phyloP scores from a whole-genome alignment of 2,329 filamentous ascomycete species.

The Epichloe elymi region DNA sequence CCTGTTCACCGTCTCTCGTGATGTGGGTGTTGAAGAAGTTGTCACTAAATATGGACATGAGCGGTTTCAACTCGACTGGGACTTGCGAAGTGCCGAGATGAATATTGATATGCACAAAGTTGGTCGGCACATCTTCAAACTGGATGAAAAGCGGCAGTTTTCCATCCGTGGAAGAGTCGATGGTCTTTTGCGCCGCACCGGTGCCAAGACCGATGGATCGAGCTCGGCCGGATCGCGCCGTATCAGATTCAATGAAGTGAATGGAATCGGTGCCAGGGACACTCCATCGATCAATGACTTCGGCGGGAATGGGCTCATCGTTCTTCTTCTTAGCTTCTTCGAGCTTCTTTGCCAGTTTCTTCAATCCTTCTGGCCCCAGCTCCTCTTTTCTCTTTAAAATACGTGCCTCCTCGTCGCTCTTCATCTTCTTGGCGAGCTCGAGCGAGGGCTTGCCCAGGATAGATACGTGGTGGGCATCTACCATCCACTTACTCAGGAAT shows the following conservation, averaged over 20 bases:
- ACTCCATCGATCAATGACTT: constrained; percentile 67
- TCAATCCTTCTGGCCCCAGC: constrained; percentile 71
- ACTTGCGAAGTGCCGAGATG: constrained; percentile 67
- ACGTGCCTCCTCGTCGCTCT: constrained; percentile 65
- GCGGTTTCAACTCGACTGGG: constrained; percentile 69
- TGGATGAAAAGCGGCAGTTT: constrained; percentile 81
- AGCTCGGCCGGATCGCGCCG: constrained; percentile 70
- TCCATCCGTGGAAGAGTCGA: constrained; percentile 52
- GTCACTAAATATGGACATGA: constrained; percentile 73
- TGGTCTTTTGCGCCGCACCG: constrained; percentile 59
- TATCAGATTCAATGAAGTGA: constrained; percentile 81
- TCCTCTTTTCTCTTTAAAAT: constrained; percentile 66
- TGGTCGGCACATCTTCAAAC: constrained; percentile 87
- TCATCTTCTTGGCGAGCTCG: constrained; percentile 66
- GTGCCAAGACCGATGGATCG: constrained; percentile 52
- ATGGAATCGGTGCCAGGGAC: constrained; percentile 84
- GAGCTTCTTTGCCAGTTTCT: constrained; percentile 59
- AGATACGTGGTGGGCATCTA: constrained; percentile 74
- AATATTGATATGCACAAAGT: constrained; percentile 77
- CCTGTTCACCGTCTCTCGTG: constrained; percentile 55
- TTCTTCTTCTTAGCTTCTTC: constrained; percentile 80
- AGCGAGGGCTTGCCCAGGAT: constrained; percentile 78
- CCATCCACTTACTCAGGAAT: constrained; percentile 74
- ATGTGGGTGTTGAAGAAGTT: constrained; percentile 95
- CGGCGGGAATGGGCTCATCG: constrained; percentile 69